These are phyloP conservation scores for Sonneratia alba DNA, from an alignment of 345 rosid species.

Conservation along the genomic window DNA sequence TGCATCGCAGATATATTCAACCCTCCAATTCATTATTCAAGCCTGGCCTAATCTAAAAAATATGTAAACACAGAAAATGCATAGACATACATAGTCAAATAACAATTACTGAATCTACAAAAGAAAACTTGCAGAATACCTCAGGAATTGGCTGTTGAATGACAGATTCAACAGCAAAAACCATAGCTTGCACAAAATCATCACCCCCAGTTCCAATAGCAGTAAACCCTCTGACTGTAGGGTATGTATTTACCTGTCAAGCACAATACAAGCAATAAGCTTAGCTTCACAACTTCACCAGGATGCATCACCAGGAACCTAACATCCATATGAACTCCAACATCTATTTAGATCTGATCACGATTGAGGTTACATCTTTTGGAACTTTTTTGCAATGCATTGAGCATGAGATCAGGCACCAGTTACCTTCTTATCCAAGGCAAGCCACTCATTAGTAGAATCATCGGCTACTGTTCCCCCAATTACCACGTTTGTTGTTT, in stretches of 20 bases:
- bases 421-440: conserved; percentile 83
- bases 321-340: background rate
- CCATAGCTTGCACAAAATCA: conserved; percentile 94
- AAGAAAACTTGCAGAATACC: conserved; percentile 22
- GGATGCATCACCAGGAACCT: background rate
- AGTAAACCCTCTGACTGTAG: conserved; percentile 88
- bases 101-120: background rate
- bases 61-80: background rate
- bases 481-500: conserved; percentile 84
- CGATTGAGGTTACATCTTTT: background rate
- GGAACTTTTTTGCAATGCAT: background rate
- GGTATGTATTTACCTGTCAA: conserved; percentile 82
- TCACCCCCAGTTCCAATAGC: conserved; percentile 97
- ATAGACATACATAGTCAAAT: background rate
- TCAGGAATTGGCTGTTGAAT: conserved; percentile 73
- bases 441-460: conserved; percentile 81
- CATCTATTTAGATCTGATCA: background rate
- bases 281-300: background rate
- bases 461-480: conserved; percentile 94
- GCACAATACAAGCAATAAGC: background rate
- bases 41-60: background rate
- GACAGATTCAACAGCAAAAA: conserved; percentile 95
- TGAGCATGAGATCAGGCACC: background rate
- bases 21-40: background rate
- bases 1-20: background rate